A percentile compares a stretch with the other conserved stretches of the same genome.
Evolutionary conservation across 176 grass and related monocot genomes (phyloP).

Genomic region (Triticum timopheevii): DNA sequence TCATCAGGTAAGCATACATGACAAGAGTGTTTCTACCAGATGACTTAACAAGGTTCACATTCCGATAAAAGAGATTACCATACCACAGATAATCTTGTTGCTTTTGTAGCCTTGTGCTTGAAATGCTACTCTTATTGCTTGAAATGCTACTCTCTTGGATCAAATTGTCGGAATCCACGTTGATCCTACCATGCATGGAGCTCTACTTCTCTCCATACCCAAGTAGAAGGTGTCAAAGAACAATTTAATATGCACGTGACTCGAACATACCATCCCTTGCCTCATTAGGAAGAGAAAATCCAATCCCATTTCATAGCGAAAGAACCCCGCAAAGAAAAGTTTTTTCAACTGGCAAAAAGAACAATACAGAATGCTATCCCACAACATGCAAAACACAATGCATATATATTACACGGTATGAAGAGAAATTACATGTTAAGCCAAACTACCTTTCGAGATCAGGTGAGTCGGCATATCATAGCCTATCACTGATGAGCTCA

Average conservation of each 20-base stretch:
- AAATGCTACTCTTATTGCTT: too few relatives aligned
- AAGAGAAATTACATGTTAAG: conserved; percentile 59
- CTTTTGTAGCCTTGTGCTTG: too few relatives aligned
- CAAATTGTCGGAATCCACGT: too few relatives aligned
- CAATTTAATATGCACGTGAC: not conserved
- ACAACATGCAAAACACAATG: not conserved
- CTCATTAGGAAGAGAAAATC: conserved; percentile 93
- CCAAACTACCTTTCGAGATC: conserved; percentile 95
- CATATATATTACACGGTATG: not conserved
- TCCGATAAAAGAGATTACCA: too few relatives aligned
- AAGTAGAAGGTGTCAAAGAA: not conserved
- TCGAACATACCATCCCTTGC: conserved; percentile 82
- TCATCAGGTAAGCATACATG: too few relatives aligned
- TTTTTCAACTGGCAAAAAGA: conserved; percentile 2
- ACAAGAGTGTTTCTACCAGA: too few relatives aligned
- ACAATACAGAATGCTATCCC: not conserved
- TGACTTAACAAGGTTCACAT: too few relatives aligned
- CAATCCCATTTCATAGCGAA: conserved; percentile 88
- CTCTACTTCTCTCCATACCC: too few relatives aligned
- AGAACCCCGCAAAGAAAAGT: conserved; percentile 59
- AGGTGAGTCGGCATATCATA: conserved; percentile 88
- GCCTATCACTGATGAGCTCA: conserved; percentile 70
- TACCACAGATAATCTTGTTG: too few relatives aligned
- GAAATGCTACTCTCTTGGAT: too few relatives aligned
- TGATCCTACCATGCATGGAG: too few relatives aligned